Evolutionary conservation across 768 basidiomycete species (phyloP).

Genomic region (Serendipita sp.): DNA sequence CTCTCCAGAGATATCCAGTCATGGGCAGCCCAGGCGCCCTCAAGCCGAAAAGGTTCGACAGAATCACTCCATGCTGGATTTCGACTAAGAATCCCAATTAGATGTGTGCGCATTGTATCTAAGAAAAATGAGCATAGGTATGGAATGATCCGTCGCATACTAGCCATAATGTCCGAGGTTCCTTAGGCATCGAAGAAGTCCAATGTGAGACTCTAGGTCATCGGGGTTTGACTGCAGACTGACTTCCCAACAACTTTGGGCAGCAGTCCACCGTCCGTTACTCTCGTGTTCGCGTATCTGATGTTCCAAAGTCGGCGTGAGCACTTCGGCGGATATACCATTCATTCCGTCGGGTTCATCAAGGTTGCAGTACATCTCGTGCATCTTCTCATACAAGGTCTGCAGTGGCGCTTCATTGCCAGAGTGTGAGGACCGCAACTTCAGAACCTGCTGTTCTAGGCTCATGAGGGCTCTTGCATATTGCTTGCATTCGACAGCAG

Average conservation of each 20-base stretch:
- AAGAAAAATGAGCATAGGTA: not conserved
- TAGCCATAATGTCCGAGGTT: constrained; percentile 94
- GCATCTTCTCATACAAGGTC: constrained; percentile 71
- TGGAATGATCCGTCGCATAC: constrained; percentile 15
- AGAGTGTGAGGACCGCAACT: constrained; percentile 22
- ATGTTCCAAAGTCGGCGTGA: constrained; percentile 82
- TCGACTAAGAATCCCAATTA: constrained; percentile 71
- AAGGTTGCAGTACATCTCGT: constrained; percentile 88
- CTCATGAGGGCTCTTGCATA: constrained; percentile 90
- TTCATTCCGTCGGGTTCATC: constrained; percentile 99
- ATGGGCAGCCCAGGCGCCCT: constrained; percentile 91
- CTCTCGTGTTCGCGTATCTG: constrained; percentile 97
- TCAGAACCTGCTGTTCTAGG: constrained; percentile 70
- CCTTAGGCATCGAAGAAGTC: constrained; percentile 74
- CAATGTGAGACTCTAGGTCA: constrained; percentile 76
- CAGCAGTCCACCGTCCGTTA: constrained; percentile 92
- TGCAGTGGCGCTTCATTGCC: constrained; percentile 36
- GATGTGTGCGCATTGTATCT: constrained; percentile 93
- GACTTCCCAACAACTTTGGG: constrained; percentile 99
- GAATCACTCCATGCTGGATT: constrained; percentile 69
- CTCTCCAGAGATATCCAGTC: constrained; percentile 74
- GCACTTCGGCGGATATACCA: constrained; percentile 75
- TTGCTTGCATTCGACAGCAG: constrained; percentile 86
- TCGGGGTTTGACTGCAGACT: constrained; percentile 79
- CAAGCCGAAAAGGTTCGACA: constrained; percentile 71